These are phyloP conservation scores for Onygenales sp. DNA, from an alignment of 2,329 filamentous ascomycete species.

Conservation along the genomic window DNA sequence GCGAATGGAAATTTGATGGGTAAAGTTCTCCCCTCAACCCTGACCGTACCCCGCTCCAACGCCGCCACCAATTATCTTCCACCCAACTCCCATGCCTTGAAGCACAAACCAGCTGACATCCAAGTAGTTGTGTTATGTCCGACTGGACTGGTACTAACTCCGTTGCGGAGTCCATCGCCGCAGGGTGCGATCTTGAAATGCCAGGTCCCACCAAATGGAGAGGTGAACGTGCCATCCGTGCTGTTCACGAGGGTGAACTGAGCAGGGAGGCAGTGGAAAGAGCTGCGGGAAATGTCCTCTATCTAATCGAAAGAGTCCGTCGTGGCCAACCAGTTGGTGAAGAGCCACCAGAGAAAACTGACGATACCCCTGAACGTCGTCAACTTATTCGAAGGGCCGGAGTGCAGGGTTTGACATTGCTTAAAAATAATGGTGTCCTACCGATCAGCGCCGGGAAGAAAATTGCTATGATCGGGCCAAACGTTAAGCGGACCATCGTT, in stretches of 20 bases:
- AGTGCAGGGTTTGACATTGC: slow-evolving; percentile 53
- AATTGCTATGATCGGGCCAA: slow-evolving; percentile 34
- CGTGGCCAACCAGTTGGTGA: background rate
- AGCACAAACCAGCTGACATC: background rate
- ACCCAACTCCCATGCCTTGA: background rate
- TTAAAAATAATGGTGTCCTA: slow-evolving; percentile 55
- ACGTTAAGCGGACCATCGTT: slow-evolving; percentile 22
- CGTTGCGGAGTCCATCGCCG: slow-evolving; percentile 10
- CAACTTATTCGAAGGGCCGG: slow-evolving; percentile 50
- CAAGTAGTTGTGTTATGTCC: slow-evolving; percentile 1
- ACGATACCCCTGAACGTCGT: slow-evolving; percentile 46
- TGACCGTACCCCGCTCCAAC: background rate
- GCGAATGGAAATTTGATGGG: slow-evolving; percentile 13
- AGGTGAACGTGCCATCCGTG: slow-evolving; percentile 6
- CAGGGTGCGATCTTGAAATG: slow-evolving; percentile 15
- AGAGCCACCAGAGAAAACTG: slow-evolving; percentile 31
- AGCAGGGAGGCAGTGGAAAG: slow-evolving; percentile 39
- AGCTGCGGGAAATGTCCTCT: slow-evolving; percentile 38
- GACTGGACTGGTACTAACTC: slow-evolving; percentile 11
- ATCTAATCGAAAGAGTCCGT: slow-evolving; percentile 39
- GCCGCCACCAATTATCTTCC: background rate
- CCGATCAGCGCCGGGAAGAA: slow-evolving; percentile 32
- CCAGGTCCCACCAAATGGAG: slow-evolving; percentile 13
- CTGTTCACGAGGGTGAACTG: slow-evolving; percentile 39
- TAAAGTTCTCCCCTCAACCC: background rate